Conservation (phyloP, 352 stramenopile species). For the Pythium monospermum region DNA sequence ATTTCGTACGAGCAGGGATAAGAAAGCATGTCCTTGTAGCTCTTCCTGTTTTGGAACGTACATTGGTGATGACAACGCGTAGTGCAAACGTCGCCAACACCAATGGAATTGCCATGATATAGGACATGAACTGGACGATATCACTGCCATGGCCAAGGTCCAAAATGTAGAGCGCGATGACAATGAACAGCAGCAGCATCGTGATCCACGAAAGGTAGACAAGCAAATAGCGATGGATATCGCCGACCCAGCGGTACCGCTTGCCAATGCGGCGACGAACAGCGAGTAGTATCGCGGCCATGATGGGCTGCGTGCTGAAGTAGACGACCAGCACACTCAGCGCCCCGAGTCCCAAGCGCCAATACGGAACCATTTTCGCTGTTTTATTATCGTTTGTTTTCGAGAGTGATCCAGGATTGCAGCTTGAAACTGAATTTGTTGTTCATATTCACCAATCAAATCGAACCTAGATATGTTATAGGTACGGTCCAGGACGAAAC, state of each 20-base stretch:
- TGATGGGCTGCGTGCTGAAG: conserved; percentile 41
- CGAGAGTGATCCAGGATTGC: too few relatives aligned
- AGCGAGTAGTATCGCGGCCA: conserved; percentile 43
- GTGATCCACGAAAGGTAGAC: conserved; percentile 70
- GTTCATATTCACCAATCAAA: conserved; percentile 13
- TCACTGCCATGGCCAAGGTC: conserved; percentile 43
- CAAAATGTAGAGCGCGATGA: conserved; percentile 52
- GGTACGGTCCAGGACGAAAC: not conserved
- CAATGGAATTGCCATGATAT: conserved; percentile 56
- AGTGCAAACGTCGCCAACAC: conserved; percentile 69
- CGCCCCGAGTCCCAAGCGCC: conserved; percentile 48
- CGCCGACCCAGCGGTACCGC: conserved; percentile 66
- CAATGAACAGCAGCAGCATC: conserved; percentile 39
- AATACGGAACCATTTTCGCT: conserved; percentile 39
- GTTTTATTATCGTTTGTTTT: too few relatives aligned
- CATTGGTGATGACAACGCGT: conserved; percentile 76
- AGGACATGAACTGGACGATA: conserved; percentile 46
- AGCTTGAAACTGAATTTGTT: too few relatives aligned
- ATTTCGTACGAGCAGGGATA: too few relatives aligned
- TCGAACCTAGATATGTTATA: conserved; percentile 5
- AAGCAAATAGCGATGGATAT: conserved; percentile 78
- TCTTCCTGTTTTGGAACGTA: conserved; percentile 18
- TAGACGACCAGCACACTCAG: conserved; percentile 42
- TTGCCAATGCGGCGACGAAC: conserved; percentile 57
- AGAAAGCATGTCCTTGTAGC: too few relatives aligned